phyloP scores from a whole-genome alignment of 129 eudicot species.

The Flaveria trinervia region DNA sequence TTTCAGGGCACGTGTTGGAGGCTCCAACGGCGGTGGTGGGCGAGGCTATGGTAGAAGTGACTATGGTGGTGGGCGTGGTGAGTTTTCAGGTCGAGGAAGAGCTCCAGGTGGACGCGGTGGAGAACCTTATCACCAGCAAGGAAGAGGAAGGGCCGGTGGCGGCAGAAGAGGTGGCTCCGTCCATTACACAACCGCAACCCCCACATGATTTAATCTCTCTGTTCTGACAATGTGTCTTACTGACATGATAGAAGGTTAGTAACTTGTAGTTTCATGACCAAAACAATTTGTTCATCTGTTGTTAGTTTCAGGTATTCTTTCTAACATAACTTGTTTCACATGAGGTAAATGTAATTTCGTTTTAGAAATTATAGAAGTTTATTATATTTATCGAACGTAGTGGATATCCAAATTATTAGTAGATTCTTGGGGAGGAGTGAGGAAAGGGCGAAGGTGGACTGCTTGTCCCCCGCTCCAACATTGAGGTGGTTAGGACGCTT shows the following conservation, averaged over 20 bases:
- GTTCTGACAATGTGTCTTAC: constrained; percentile 26
- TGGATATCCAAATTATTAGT: too few relatives aligned
- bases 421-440: too few relatives aligned
- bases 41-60: constrained; percentile 69
- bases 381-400: too few relatives aligned
- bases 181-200: constrained; percentile 33
- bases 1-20: constrained; percentile 72
- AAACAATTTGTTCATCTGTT: constrained; percentile 30
- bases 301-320: constrained; percentile 47
- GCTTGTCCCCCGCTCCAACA: too few relatives aligned
- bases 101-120: constrained; percentile 61
- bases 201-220: constrained; percentile 19
- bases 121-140: constrained; percentile 47
- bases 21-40: constrained; percentile 58
- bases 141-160: constrained; percentile 63
- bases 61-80: constrained; percentile 57
- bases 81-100: constrained; percentile 54
- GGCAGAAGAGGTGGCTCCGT: constrained; percentile 44
- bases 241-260: constrained; percentile 25
- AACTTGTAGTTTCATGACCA: constrained; percentile 27
- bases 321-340: constrained; percentile 39
- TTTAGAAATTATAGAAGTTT: too few relatives aligned
- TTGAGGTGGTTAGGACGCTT: too few relatives aligned
- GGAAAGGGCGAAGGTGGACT: too few relatives aligned
- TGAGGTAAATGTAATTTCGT: constrained; percentile 36